Percentiles rank a stretch among this genome's conserved stretches.
phyloP scores from a whole-genome alignment of 768 basidiomycete species.

The Collybia sordida region DNA sequence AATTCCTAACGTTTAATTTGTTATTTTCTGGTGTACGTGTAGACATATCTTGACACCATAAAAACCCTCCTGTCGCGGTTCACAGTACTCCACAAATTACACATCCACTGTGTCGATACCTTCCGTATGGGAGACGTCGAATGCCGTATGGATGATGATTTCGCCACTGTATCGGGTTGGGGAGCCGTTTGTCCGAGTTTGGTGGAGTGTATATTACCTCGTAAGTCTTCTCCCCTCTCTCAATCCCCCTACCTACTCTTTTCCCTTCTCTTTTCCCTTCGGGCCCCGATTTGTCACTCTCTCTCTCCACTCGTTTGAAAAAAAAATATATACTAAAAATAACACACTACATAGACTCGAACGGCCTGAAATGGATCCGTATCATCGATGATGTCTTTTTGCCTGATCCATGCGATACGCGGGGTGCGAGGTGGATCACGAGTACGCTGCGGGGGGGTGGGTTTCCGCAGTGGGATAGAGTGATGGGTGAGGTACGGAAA shows the following conservation, averaged over 20 bases:
- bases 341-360: conserved; percentile 4
- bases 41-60: conserved; percentile 27
- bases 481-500: conserved; percentile 11
- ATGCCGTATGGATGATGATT: conserved; percentile 32
- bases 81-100: conserved; percentile 28
- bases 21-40: not conserved
- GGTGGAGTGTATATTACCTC: conserved; percentile 32
- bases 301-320: too few relatives aligned
- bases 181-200: conserved; percentile 34
- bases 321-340: too few relatives aligned
- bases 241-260: not conserved
- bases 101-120: conserved; percentile 30
- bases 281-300: not conserved
- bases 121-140: conserved; percentile 26
- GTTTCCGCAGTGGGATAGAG: conserved; percentile 19
- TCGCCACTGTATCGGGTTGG: conserved; percentile 34
- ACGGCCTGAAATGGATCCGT: conserved; percentile 15
- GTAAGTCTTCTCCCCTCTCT: conserved; percentile 20
- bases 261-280: not conserved
- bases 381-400: conserved; percentile 17
- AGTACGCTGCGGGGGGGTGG: conserved; percentile 17
- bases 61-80: conserved; percentile 27
- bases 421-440: conserved; percentile 22
- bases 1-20: not conserved
- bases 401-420: conserved; percentile 24